Evolutionary conservation across 108 stramenopile genomes (phyloP).

Genomic region (Fragilaria radians): DNA sequence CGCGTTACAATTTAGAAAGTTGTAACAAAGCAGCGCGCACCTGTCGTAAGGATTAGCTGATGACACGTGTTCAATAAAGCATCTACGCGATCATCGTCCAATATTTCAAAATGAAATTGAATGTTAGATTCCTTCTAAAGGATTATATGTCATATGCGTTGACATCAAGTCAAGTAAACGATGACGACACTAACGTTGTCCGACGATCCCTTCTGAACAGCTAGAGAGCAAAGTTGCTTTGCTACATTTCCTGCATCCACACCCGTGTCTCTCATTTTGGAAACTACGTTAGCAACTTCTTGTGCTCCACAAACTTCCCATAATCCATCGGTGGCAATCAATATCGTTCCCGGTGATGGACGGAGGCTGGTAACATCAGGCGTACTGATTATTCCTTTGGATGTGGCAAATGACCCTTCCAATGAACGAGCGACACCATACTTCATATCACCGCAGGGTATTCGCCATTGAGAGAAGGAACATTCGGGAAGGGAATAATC

Average conservation of each 20-base stretch:
- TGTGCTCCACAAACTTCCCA: slow-evolving; percentile 78
- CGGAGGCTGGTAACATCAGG: slow-evolving; percentile 40
- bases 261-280: slow-evolving; percentile 35
- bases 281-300: slow-evolving; percentile 54
- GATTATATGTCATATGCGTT: too few species aligned
- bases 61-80: too few species aligned
- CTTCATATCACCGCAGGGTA: slow-evolving; percentile 62
- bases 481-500: slow-evolving; percentile 64
- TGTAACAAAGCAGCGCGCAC: too few species aligned
- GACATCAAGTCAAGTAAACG: slow-evolving; percentile 58
- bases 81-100: too few species aligned
- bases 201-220: slow-evolving; percentile 60
- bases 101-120: too few species aligned
- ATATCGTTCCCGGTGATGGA: slow-evolving; percentile 29
- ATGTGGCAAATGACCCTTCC: slow-evolving; percentile 70
- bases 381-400: slow-evolving; percentile 67
- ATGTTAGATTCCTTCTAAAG: too few species aligned
- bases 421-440: slow-evolving; percentile 62
- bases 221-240: slow-evolving; percentile 54
- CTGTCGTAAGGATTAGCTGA: too few species aligned
- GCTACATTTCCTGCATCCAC: slow-evolving; percentile 48
- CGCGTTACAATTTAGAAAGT: too few species aligned
- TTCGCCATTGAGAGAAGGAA: slow-evolving; percentile 32
- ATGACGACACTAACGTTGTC: slow-evolving; percentile 75
- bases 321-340: slow-evolving; percentile 72